Evolutionary conservation across 1,139 yeast genomes (phyloP), one percentile per base, ranked within the genome.

Genomic region (Casaregolazyma suthepensis): DNA sequence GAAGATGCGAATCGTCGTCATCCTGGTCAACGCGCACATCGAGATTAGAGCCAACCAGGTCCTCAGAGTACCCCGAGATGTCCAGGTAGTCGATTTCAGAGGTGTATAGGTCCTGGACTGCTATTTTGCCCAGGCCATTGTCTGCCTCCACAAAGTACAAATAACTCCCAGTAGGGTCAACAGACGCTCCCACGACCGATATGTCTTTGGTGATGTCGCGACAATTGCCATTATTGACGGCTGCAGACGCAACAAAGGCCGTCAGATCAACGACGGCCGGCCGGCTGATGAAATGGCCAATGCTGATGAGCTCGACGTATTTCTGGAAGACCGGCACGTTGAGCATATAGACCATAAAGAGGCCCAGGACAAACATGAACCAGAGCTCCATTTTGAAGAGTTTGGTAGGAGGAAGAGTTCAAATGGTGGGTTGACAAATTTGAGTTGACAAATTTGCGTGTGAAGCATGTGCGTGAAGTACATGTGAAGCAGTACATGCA

Each of bases 41-140:
- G 19, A 53, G 38, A n/a, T 51, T 51, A 22, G 48, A 49, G 4
- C 43, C 43, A 12, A 53, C 50, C 15, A 53, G 31, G n/a, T 46
- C 53, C 15, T 52, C 50, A 5, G 44, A 40, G 15, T 51, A 51
- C 7, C 43, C 49, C 5, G 29, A 18, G 17, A 37, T 20, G 10
- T 17, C 17, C 18, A 46, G 17, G 4, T 35, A 15, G 18, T 35
- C 38, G 9, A 37, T 7, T 9, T 12, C 10, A 9, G 26, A 18
- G 10, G 20, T 38, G 2, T 47, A 17, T 18, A 47, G 20, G 42
- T 47, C 50, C 17, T 38, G 38, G 15, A 47, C 18, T 13, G 22
- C 37, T 13, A 47, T 40, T 13, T 40, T 26, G n/a, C n/a, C n/a
- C n/a, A n/a, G n/a, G n/a, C n/a, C n/a, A n/a, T n/a, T n/a, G n/a